phyloP scores from a whole-genome alignment of 148 eudicot genomes.

The Diospyros kaki region DNA sequence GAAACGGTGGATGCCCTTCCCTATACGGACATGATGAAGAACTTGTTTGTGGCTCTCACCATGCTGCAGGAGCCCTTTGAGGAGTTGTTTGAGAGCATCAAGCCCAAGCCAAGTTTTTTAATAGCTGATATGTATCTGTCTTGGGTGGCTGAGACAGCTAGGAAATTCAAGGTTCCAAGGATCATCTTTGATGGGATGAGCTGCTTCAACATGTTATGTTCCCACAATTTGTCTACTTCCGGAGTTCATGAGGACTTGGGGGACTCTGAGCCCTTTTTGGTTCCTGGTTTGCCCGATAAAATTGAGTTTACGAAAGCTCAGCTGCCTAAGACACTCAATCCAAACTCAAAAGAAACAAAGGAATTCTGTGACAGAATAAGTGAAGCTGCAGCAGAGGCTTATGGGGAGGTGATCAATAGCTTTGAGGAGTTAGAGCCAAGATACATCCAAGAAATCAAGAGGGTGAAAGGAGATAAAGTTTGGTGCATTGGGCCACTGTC shows the following conservation, averaged over 20 bases:
- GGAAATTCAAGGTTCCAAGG: slow-evolving; percentile 11
- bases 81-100: not conserved
- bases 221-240: slow-evolving; percentile 18
- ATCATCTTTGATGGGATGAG: slow-evolving; percentile 23
- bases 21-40: not conserved
- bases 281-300: slow-evolving; percentile 39
- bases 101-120: slow-evolving; percentile 18
- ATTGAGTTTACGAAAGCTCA: slow-evolving; percentile 32
- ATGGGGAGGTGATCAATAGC: slow-evolving; percentile 27
- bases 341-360: slow-evolving; percentile 15
- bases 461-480: slow-evolving; percentile 19
- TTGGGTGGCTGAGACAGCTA: slow-evolving; percentile 14
- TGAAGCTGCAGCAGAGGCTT: slow-evolving; percentile 25
- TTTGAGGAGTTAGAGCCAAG: slow-evolving; percentile 29
- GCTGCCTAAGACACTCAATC: slow-evolving; percentile 30
- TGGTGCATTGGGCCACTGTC: slow-evolving; percentile 35
- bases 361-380: not conserved
- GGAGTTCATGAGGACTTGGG: slow-evolving; percentile 2
- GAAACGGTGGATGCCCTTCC: slow-evolving; percentile 9
- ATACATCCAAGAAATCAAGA: slow-evolving; percentile 15
- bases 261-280: slow-evolving; percentile 22
- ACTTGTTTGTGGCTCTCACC: not conserved
- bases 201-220: slow-evolving; percentile 10
- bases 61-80: slow-evolving; percentile 18
- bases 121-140: slow-evolving; percentile 17